Conservation (phyloP, 805 yeast genomes). For the Dipodascopsis uninucleata region DNA sequence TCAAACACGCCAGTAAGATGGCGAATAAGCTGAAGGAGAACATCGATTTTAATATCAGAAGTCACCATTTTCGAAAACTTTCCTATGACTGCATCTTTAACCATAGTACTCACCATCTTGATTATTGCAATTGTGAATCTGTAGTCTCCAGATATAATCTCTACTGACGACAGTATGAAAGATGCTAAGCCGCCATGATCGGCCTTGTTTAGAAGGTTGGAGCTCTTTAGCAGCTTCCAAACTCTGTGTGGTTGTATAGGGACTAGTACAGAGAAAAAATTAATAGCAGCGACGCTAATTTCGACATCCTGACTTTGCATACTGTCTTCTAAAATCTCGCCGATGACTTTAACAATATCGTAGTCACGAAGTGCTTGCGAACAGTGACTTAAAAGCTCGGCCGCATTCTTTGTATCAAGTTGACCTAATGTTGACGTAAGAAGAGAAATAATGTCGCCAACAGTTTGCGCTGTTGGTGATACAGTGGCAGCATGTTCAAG, state of each 20-base stretch:
- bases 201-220: constrained; percentile 58
- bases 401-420: constrained; percentile 42
- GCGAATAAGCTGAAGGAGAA: constrained; percentile 51
- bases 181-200: constrained; percentile 63
- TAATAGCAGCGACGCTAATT: constrained; percentile 45
- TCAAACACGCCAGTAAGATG: constrained; percentile 71
- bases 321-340: constrained; percentile 65
- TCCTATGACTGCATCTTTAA: constrained; percentile 43
- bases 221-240: constrained; percentile 73
- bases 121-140: constrained; percentile 59
- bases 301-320: constrained; percentile 52
- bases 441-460: constrained; percentile 50
- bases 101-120: constrained; percentile 52
- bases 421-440: constrained; percentile 47
- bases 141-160: constrained; percentile 65
- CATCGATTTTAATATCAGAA: constrained; percentile 47
- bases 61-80: constrained; percentile 35
- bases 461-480: constrained; percentile 38
- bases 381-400: constrained; percentile 41
- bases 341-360: constrained; percentile 59
- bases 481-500: constrained; percentile 55
- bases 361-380: constrained; percentile 43
- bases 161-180: constrained; percentile 64
- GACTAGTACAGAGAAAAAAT: constrained; percentile 49
- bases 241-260: constrained; percentile 58